phyloP scores from a whole-genome alignment of 169 alveolate species.

The Fabrea salina region DNA sequence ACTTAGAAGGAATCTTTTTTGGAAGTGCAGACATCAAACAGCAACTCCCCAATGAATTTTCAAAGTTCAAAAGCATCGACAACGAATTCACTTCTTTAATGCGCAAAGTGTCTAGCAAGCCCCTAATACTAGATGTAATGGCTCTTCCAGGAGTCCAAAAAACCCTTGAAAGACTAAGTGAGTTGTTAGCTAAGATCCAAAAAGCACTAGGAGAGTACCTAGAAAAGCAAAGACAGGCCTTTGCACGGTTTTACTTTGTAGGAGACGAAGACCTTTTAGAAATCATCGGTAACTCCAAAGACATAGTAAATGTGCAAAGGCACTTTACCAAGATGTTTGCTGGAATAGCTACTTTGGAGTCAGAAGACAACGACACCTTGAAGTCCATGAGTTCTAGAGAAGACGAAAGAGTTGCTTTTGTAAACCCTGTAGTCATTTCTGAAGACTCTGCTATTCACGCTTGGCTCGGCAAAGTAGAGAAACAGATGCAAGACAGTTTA shows the following conservation, averaged over 20 bases:
- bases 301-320: constrained; percentile 91
- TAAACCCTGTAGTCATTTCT: constrained; percentile 54
- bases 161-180: constrained; percentile 91
- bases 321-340: constrained; percentile 98
- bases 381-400: constrained; percentile 82
- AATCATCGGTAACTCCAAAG: constrained; percentile 97
- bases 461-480: constrained; percentile 83
- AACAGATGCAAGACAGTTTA: constrained; percentile 74
- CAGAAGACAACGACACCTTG: constrained; percentile 63
- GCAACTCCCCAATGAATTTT: constrained; percentile 92
- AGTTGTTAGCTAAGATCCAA: constrained; percentile 91
- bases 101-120: constrained; percentile 91
- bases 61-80: constrained; percentile 93
- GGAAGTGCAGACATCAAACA: constrained; percentile 96
- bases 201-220: constrained; percentile 95
- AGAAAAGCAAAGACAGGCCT: constrained; percentile 95
- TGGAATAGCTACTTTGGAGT: constrained; percentile 90
- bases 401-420: constrained; percentile 71
- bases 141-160: constrained; percentile 89
- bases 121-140: constrained; percentile 81
- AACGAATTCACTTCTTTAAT: constrained; percentile 89
- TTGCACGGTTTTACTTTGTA: constrained; percentile 98
- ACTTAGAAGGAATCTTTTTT: constrained; percentile 95
- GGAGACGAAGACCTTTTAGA: constrained; percentile 98
- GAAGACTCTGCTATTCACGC: constrained; percentile 83